Percentiles rank a stretch among this genome's conserved stretches.
phyloP scores from a whole-genome alignment of 1,139 yeast species.

The Candida tropicalis region DNA sequence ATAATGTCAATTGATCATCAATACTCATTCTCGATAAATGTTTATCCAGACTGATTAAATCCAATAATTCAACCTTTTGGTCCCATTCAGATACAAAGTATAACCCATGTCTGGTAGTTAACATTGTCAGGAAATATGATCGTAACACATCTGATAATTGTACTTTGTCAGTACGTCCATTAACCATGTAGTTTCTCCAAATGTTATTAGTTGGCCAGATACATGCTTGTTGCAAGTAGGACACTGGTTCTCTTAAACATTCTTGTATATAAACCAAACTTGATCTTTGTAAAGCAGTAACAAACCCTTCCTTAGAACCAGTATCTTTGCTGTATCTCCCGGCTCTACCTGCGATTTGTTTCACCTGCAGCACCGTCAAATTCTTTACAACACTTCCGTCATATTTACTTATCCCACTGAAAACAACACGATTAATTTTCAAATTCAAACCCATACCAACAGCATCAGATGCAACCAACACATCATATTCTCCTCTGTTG shows the following conservation, averaged over 20 bases:
- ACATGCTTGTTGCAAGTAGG: constrained; percentile 54
- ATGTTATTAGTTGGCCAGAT: constrained; percentile 72
- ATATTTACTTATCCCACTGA: constrained; percentile 67
- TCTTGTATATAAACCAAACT: constrained; percentile 48
- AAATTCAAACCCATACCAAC: constrained; percentile 96
- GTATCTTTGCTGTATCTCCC: constrained; percentile 63
- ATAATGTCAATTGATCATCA: constrained; percentile 59
- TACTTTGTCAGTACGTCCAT: constrained; percentile 44
- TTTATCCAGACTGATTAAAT: constrained; percentile 43
- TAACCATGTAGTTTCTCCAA: constrained; percentile 60
- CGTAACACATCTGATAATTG: constrained; percentile 13
- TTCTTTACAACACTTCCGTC: constrained; percentile 58
- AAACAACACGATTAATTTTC: constrained; percentile 77
- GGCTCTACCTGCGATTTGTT: constrained; percentile 97
- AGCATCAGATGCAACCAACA: constrained; percentile 93
- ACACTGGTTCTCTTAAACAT: constrained; percentile 49
- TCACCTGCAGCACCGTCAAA: constrained; percentile 66
- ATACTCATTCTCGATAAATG: constrained; percentile 29
- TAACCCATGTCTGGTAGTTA: constrained; percentile 19
- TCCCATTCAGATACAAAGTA: constrained; percentile 49
- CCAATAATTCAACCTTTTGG: constrained; percentile 44
- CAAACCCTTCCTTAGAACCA: constrained; percentile 57
- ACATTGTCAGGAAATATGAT: neutral
- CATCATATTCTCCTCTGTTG: constrained; percentile 73
- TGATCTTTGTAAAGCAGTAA: constrained; percentile 51